Evolutionary conservation across 305 asterid species (phyloP).

Genomic region (Solanum hybrid): DNA sequence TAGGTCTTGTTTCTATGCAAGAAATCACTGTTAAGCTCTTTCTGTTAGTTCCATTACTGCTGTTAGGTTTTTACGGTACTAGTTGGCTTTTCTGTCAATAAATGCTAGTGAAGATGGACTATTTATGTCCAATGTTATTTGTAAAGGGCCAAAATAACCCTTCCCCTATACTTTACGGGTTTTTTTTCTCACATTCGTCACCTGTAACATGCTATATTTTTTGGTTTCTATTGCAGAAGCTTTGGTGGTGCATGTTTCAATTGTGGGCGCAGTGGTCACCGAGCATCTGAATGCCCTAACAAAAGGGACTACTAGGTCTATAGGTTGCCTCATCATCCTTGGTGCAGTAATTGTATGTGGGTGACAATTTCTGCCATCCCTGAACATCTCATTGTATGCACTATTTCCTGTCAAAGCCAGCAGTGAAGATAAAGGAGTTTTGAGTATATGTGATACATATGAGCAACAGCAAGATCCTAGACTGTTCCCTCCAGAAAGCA

Average conservation of each 20-base stretch:
- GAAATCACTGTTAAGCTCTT: not conserved
- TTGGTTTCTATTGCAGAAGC: constrained; percentile 12
- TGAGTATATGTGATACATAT: not conserved
- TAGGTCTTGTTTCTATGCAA: not conserved
- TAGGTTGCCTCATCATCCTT: not conserved
- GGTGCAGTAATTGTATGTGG: not conserved
- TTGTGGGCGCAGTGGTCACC: constrained; percentile 73
- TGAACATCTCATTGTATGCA: not conserved
- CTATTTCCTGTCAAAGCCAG: not conserved
- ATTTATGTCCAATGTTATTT: not conserved
- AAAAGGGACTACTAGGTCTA: constrained; percentile 38
- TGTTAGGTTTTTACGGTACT: not conserved
- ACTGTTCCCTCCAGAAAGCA: not conserved
- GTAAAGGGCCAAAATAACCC: not conserved
- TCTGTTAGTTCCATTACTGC: not conserved
- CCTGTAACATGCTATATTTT: not conserved
- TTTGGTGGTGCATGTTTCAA: constrained; percentile 85
- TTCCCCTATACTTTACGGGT: not conserved
- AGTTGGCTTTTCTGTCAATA: not conserved
- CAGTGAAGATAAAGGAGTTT: not conserved
- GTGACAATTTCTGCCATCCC: constrained; percentile 2
- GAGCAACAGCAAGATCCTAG: not conserved
- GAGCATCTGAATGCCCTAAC: constrained; percentile 85
- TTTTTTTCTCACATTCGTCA: not conserved
- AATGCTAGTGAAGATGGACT: not conserved